Base-by-base conservation (phyloP, 192 early-diverging fungal species). In the Paraglomus brasilianum region DNA sequence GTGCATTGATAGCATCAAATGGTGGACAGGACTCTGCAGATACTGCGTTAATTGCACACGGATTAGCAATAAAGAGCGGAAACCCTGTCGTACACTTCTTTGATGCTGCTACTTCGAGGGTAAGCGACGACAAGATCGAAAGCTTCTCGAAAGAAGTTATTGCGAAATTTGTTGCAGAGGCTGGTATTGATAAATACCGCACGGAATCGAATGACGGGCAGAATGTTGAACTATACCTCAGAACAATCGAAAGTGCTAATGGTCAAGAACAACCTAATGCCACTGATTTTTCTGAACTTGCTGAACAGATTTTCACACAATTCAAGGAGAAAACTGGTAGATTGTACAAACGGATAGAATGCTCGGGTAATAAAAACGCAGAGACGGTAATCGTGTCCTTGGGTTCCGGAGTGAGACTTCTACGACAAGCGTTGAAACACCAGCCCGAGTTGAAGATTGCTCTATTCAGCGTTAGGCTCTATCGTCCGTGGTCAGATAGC, bases 11-110 rank as follows among this genome's bases (percentile, higher is more conserved):
- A 58, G 84, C 85, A 55, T 95, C 94, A 40, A 74, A 78, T 39
- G 84, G 84, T 60, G 83, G 86, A 40, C 93, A 96, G 78, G 87
- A 92, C 64, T 85, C 91, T 5, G 83, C 91, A 44, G 94, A 96
- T 80, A 78, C 92, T 72, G 91, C 92, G 6, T 43, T 94, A 30
- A 84, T 92, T 9, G 88, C 95, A 5, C 87, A 95, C 52, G 80
- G 92, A 24, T 83, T 88, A 5, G 79, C 95, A 14, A 74, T 81
- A 43, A 80, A 81, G 52, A 78, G 87, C 39, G 69, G 73, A 7
- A 73, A 77, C 8, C 88, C 88, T 39, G 76, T 90, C 52, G 77
- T 92, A 64, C 88, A 92, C 69, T 88, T 84, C 74, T 86, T 84
- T 74, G 77, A 82, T 40, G 66, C 58, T 13, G 52, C 72, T 17